Evolutionary conservation across 768 basidiomycete species (phyloP), one percentile per base, ranked within the genome.

Genomic region (Tremella mesenterica): DNA sequence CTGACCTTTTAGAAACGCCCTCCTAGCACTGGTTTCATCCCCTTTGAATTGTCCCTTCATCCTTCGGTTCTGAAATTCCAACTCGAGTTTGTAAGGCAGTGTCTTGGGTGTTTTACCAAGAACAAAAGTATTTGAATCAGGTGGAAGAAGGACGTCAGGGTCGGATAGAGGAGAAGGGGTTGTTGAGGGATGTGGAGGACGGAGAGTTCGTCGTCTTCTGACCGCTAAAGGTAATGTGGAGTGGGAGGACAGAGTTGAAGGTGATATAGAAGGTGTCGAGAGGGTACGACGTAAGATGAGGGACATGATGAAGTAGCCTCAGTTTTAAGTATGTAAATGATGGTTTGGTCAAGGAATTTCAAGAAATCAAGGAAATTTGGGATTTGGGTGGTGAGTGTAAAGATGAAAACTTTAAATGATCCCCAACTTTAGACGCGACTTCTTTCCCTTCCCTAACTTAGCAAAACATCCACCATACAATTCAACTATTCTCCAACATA

Each of bases 221-320:
- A 72, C 70, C 2, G 65, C 64, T 20, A 44, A 53, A 0, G 70
- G 70, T 6, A 59, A 50, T 18, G 69, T 71, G 18, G 48, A 38
- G 28, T 43, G 39, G 0, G 50, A 52, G 26, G 38, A 36, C 8
- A 27, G 49, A 41, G 33, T 23, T 16, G 49, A 31, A 26, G 13
- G 45, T 34, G n/a, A 46, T 38, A 18, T 60, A 8, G 63, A 54
- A 9, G 57, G 51, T 6, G 61, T 50, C 9, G 59, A 44, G 18
- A 67, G 44, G 2, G 61, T 45, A 48, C 65, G 43, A 6, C 59
- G 51, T 20, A 66, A 28, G 20, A 67, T 50, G 20, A 39, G 34
- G 2, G 65, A 61, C 65, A 67, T 67, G 21, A 16, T 45, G 53
- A 30, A 39, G 14, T 28, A 23, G 14, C 4, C 4, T 41, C 38